phyloP scores from a whole-genome alignment of 495 filamentous ascomycete species.

The Hypomontagnella submonticulosa region DNA sequence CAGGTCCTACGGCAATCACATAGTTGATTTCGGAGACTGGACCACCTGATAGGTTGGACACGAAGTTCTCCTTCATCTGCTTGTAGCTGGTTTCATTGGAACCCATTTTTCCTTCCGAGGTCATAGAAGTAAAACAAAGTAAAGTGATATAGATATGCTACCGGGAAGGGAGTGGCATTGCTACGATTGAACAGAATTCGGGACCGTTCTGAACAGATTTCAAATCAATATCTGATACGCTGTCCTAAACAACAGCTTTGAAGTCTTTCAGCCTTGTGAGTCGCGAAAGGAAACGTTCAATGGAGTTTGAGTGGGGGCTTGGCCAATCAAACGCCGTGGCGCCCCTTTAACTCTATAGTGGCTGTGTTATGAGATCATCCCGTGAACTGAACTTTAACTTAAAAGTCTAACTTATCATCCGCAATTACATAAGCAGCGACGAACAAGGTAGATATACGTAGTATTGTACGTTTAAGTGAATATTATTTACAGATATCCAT shows the following conservation, averaged over 20 bases:
- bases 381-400: background rate
- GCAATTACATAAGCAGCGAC: constrained; percentile 8
- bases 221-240: too few species aligned
- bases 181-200: too few species aligned
- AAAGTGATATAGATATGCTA: constrained; percentile 14
- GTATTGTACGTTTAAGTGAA: background rate
- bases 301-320: too few species aligned
- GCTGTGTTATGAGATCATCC: constrained; percentile 2
- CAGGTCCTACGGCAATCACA: constrained; percentile 84
- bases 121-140: background rate
- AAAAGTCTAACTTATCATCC: background rate
- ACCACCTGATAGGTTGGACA: constrained; percentile 91
- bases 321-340: too few species aligned
- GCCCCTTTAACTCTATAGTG: too few species aligned
- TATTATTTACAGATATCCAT: background rate
- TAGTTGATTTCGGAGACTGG: constrained; percentile 85
- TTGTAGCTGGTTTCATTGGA: constrained; percentile 72
- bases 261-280: too few species aligned
- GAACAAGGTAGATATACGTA: constrained; percentile 3
- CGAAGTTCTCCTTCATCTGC: constrained; percentile 90
- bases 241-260: too few species aligned
- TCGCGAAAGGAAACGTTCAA: too few species aligned
- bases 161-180: constrained; percentile 1
- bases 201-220: too few species aligned
- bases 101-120: constrained; percentile 45